phyloP scores from a whole-genome alignment of 805 yeast genomes.

The Cyberlindnera maritima region DNA sequence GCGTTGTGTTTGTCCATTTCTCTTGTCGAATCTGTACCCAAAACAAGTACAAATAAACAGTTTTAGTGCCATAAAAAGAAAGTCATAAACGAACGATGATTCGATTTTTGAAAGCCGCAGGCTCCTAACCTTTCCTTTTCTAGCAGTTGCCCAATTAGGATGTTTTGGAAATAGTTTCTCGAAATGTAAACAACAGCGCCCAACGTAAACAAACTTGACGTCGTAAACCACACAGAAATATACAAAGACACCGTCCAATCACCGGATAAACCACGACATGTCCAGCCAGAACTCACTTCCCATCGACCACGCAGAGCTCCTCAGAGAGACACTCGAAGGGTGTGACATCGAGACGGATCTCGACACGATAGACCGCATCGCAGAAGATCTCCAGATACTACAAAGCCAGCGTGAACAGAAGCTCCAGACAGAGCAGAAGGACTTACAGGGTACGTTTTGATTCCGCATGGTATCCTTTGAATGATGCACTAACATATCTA shows the following conservation, averaged over 20 bases:
- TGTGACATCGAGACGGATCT: slow-evolving; percentile 52
- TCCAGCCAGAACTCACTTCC: slow-evolving; percentile 2
- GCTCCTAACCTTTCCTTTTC: neutral
- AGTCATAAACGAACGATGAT: neutral
- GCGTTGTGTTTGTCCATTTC: slow-evolving; percentile 28
- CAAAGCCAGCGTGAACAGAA: slow-evolving; percentile 31
- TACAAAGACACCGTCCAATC: too few relatives aligned
- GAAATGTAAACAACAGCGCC: slow-evolving; percentile 3
- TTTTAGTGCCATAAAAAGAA: neutral
- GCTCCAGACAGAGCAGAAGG: slow-evolving; percentile 20
- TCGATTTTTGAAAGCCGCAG: neutral
- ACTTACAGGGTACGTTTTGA: slow-evolving; percentile 16
- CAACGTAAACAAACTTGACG: too few relatives aligned
- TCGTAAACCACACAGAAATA: too few relatives aligned
- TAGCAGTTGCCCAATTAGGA: neutral
- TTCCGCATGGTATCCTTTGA: neutral
- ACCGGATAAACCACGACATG: too few relatives aligned
- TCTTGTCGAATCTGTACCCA: neutral
- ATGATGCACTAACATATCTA: neutral
- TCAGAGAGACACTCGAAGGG: slow-evolving; percentile 43
- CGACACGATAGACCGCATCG: slow-evolving; percentile 42
- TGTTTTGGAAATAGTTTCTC: neutral
- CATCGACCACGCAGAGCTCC: slow-evolving; percentile 25
- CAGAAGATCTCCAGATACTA: slow-evolving; percentile 35
- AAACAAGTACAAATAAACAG: neutral